These are phyloP conservation scores for Oryza coarctata DNA, from an alignment of 176 grass and related monocot genomes.

Conservation along the genomic window DNA sequence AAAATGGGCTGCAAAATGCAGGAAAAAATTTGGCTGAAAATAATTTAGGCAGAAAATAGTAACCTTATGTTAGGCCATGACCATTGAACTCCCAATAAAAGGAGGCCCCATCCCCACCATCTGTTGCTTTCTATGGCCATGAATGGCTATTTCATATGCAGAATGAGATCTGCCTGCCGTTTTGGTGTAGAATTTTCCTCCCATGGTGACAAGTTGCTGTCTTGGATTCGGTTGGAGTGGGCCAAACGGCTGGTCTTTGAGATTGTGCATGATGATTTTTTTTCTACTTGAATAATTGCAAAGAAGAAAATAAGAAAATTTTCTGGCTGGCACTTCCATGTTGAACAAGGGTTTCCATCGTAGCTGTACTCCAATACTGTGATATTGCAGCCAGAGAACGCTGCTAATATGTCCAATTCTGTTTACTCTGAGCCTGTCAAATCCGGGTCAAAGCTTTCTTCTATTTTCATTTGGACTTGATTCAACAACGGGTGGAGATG, in stretches of 20 bases:
- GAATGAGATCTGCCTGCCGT: background rate
- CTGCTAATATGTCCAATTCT: conserved; percentile 5
- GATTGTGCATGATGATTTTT: background rate
- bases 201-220: background rate
- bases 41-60: conserved; percentile 13
- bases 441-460: conserved; percentile 17
- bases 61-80: conserved; percentile 25
- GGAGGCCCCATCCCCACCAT: background rate
- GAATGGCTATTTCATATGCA: conserved; percentile 14
- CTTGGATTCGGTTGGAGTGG: background rate
- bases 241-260: background rate
- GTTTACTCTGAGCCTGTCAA: background rate
- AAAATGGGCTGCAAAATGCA: conserved; percentile 8
- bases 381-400: conserved; percentile 4
- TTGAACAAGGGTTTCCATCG: background rate
- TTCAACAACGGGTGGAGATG: background rate
- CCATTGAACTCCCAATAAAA: conserved; percentile 20
- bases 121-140: conserved; percentile 4
- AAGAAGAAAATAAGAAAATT: background rate
- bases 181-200: background rate
- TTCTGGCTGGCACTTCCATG: background rate
- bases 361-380: conserved; percentile 24
- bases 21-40: background rate
- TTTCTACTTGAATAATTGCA: conserved; percentile 8
- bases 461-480: background rate